Evolutionary conservation across 495 filamentous ascomycete genomes (phyloP).

Genomic region (Penicillium mononematosum): DNA sequence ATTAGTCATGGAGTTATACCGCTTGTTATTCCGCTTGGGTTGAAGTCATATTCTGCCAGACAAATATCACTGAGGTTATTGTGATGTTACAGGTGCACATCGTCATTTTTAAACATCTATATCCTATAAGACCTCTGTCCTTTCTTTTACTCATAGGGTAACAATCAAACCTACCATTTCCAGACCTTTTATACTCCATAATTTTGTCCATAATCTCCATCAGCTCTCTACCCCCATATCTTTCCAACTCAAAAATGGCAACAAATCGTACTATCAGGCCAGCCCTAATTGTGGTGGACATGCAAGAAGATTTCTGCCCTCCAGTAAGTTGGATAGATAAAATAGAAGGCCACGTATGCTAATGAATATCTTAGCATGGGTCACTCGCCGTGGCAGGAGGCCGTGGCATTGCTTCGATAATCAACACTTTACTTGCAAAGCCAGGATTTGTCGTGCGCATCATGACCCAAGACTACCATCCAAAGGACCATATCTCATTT

Average conservation of each 20-base stretch:
- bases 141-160: not conserved
- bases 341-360: conserved; percentile 11
- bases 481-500: conserved; percentile 83
- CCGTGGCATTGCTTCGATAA: conserved; percentile 61
- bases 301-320: conserved; percentile 96
- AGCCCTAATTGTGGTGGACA: conserved; percentile 75
- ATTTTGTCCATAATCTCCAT: not conserved
- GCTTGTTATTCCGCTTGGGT: not conserved
- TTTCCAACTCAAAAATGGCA: conserved; percentile 14
- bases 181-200: not conserved
- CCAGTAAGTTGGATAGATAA: conserved; percentile 54
- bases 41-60: conserved; percentile 3
- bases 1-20: conserved; percentile 21
- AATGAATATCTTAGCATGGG: conserved; percentile 58
- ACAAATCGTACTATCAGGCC: conserved; percentile 13
- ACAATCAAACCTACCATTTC: not conserved
- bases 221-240: not conserved
- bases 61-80: not conserved
- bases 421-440: conserved; percentile 73
- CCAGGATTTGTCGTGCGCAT: conserved; percentile 69
- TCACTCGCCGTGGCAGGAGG: conserved; percentile 74
- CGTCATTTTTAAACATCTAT: not conserved
- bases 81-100: too few species aligned
- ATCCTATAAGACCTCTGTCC: not conserved
- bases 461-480: conserved; percentile 90